Base-by-base conservation (phyloP, 2,329 filamentous ascomycete species). In the Phaeosphaeriaceae sp. region DNA sequence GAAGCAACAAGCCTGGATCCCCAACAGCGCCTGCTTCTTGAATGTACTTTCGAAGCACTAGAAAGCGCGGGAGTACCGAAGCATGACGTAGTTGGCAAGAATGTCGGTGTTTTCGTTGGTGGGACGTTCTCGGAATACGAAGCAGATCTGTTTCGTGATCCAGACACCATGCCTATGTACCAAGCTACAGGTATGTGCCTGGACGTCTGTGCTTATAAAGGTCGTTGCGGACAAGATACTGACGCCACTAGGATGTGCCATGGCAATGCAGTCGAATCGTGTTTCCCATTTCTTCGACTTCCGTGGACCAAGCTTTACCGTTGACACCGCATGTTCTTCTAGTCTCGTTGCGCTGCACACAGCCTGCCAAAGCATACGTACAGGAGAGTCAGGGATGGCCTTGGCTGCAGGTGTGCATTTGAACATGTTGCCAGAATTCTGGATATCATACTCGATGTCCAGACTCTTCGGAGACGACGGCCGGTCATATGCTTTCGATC, bases 401-500 rank as follows among this genome's bases (percentile, higher is more conserved):
- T 67, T 69, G 11, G 64, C 55, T 3, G 65, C 48, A 15, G 69
- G 59, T 41, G 57, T 61, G 27, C 57, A 69, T 46, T 50, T 58
- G 17, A 70, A 68, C 22, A 61, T 69, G 58, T 41, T 67, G 22
- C 70, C 70, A 1, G 70, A 71, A 31, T 66, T 67, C 44, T 71
- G 57, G 56, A 68, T 71, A 24, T 63, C 60, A 5, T 63, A 65
- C 42, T 68, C 64, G 40, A 69, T 62, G 57, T 68, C 68, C 10
- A 50, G 64, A 20, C 56, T 70, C 3, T 65, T 70, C 40, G 64
- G 68, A 27, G 60, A 74, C 40, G 69, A 67, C 17, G 75, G 77
- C 1, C 66, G 62, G 36, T 74, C 63, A 2, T 69, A 47, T 49
- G 70, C 74, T 25, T 79, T 76, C 56, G 87, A 88, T 63, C 69